Evolutionary conservation across 78 protist species (phyloP), one percentile per base, ranked within the genome.

Genomic region (Dictyostelium intermedium): DNA sequence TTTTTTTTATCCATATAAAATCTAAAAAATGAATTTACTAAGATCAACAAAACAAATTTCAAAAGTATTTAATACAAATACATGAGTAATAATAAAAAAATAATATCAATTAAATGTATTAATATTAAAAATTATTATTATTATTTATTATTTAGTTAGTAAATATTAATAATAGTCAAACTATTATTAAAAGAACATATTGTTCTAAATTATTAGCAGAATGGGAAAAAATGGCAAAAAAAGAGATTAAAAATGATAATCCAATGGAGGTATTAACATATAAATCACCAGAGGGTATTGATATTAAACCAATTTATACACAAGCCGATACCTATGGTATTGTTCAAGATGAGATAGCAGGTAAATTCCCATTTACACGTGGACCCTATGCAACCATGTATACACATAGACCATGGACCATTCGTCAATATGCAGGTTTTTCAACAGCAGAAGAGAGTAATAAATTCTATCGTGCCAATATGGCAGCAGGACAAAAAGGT

Each of bases 361-460:
- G 99, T 0, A 81, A 23, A 35, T 98, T 91, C 85, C 99, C 99
- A 27, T 98, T 79, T 97, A 97, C 99, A 20, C 96, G 99, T 18
- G 99, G 99, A 5, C 99, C 99, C 6, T 97, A 98, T 53, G 99
- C 99, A 2, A 97, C 99, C 2, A 99, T 99, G 99, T 99, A 99
- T 96, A 87, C 99, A 3, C 50, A 60, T 18, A 16, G 96, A 41
- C 99, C 99, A 27, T 98, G 99, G 99, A 99, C 99, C 1, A 91
- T 99, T n/a, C 96, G 99, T 16, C 99, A 99, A 83, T 98, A 98
- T 63, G 99, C 99, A 8, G 97, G 98, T 35, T 98, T 98, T 92
- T 63, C 96, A 32, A 99, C 99, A 0, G 99, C 99, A 6, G 99
- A 99, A 43, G 99, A 99, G 93, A 89, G 97, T 37, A 99, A 99